phyloP scores from a whole-genome alignment of 2,329 filamentous ascomycete genomes.

The Fusarium oxysporum region DNA sequence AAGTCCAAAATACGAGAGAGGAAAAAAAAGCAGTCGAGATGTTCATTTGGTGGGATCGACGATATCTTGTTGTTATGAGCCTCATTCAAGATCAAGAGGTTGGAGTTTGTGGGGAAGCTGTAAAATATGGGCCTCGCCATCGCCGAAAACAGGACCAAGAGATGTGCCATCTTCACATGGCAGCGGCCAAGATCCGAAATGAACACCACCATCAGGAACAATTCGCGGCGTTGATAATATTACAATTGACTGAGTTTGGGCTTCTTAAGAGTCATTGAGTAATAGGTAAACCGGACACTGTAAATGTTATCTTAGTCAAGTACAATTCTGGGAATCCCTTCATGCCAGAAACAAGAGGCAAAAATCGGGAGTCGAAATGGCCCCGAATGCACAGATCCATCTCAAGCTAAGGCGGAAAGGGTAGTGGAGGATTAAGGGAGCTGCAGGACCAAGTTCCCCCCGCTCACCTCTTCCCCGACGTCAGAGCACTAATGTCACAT shows the following conservation, averaged over 20 bases:
- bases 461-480: constrained; percentile 6
- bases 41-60: too few species aligned
- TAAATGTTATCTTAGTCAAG: too few species aligned
- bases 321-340: background rate
- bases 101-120: constrained; percentile 11
- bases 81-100: background rate
- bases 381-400: background rate
- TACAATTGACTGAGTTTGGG: background rate
- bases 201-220: background rate
- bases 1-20: too few species aligned
- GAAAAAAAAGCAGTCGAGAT: rapidly evolving
- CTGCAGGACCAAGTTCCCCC: constrained; percentile 24
- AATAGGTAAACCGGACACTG: background rate
- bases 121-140: background rate
- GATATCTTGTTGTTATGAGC: background rate
- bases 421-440: background rate
- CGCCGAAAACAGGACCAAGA: background rate
- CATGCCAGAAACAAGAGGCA: background rate
- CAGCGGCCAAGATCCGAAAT: constrained; percentile 16
- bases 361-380: background rate
- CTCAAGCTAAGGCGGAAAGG: background rate
- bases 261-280: background rate
- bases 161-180: background rate
- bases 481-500: background rate
- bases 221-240: background rate